A percentile compares a stretch with the other conserved stretches of the same genome.
Conservation (phyloP, 805 yeast genomes). For the Myxozyma kluyveri region DNA sequence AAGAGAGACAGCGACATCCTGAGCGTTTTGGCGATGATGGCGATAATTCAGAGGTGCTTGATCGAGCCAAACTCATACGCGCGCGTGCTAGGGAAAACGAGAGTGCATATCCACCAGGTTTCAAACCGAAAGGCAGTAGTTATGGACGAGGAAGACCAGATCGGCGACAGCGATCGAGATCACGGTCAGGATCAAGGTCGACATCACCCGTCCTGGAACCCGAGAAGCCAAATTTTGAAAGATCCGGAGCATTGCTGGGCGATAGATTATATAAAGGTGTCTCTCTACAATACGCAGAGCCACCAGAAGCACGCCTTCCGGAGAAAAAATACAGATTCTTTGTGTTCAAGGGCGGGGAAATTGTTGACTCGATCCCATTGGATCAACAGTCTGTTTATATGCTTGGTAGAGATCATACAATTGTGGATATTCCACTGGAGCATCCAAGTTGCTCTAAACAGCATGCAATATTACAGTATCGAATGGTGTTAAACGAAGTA, state of each 20-base stretch:
- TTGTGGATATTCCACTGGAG: slow-evolving; percentile 29
- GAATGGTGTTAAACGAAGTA: slow-evolving; percentile 29
- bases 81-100: not conserved
- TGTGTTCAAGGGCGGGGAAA: slow-evolving; percentile 29
- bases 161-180: not conserved
- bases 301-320: slow-evolving; percentile 28
- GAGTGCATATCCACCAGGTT: not conserved
- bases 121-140: not conserved
- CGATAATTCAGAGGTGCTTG: not conserved
- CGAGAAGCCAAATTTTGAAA: slow-evolving; percentile 24
- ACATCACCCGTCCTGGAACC: slow-evolving; percentile 5
- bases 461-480: slow-evolving; percentile 51
- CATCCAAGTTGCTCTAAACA: slow-evolving; percentile 71
- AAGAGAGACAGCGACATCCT: not conserved
- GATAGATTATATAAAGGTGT: slow-evolving; percentile 27
- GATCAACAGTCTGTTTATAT: slow-evolving; percentile 26
- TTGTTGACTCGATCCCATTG: slow-evolving; percentile 22
- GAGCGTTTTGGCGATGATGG: not conserved
- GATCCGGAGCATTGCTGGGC: slow-evolving; percentile 26
- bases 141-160: not conserved
- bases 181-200: not conserved
- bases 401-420: slow-evolving; percentile 30
- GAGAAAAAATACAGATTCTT: slow-evolving; percentile 22
- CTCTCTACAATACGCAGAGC: slow-evolving; percentile 29
- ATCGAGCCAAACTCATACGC: not conserved